These are phyloP conservation scores for Verticillium nubilum DNA, from an alignment of 2,329 filamentous ascomycete genomes.

Conservation along the genomic window DNA sequence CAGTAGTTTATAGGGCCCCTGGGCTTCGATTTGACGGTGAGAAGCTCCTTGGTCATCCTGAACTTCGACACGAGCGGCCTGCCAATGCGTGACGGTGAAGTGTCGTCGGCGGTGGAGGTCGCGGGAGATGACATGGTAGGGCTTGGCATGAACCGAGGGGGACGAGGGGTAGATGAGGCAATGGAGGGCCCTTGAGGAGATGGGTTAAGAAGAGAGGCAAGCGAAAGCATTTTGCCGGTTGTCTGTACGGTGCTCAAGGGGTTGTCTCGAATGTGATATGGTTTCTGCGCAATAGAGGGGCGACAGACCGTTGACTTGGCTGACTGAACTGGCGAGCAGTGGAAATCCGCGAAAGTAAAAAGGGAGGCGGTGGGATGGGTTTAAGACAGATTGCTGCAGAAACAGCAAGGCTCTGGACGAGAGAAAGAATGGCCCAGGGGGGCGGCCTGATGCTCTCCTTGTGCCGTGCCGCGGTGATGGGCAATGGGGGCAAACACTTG, in stretches of 20 bases:
- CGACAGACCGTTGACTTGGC: neutral
- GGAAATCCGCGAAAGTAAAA: conserved; percentile 15
- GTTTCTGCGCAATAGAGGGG: neutral
- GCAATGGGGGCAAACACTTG: conserved; percentile 2
- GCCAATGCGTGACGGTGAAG: conserved; percentile 16
- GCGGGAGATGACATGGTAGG: conserved; percentile 29
- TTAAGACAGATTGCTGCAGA: conserved; percentile 27
- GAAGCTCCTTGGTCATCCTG: conserved; percentile 61
- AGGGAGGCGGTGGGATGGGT: conserved; percentile 13
- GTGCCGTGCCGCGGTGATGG: neutral
- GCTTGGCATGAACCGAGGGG: conserved; percentile 36
- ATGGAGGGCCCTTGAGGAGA: conserved; percentile 35
- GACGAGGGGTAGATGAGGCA: neutral
- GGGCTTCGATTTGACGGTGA: conserved; percentile 56
- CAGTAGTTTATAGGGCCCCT: conserved; percentile 67
- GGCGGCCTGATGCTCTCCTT: neutral
- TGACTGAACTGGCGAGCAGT: conserved; percentile 8
- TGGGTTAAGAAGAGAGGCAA: conserved; percentile 63
- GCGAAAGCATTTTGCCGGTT: conserved; percentile 52
- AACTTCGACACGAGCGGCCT: conserved; percentile 33
- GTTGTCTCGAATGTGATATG: conserved; percentile 11
- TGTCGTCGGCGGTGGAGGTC: conserved; percentile 25
- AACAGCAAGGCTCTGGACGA: conserved; percentile 4
- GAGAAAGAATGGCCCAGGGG: neutral
- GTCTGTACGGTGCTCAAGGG: conserved; percentile 13